Base-by-base conservation (phyloP, 148 eudicot species). In the Spergularia bocconei region DNA sequence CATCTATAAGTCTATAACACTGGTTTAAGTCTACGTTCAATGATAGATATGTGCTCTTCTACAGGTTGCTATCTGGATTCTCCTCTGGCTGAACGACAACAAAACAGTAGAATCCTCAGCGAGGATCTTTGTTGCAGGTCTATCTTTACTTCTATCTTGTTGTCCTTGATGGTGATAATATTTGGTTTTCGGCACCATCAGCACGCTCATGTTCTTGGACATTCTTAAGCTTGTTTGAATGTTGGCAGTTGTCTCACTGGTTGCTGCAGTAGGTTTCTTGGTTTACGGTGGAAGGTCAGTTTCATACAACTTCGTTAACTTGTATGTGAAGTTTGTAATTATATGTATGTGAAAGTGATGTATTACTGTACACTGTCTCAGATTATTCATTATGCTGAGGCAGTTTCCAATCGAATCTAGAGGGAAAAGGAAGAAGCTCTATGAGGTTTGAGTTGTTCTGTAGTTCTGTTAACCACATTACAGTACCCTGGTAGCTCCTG, bases 91-190 rank as follows among this genome's bases (percentile, higher is more conserved):
- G 70, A 77, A 88, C 78, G 91, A 91, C 79, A 91, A 81, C 62
- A 63, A 76, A 66, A 59, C 78, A 13, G 83, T 86, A 66, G 88
- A 90, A 81, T 87, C 81, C 29, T 36, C 89, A 23, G 93, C 92
- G 58, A 86, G 89, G 83, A 82, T 94, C 78, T 94, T 91, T 77
- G 84, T 94, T 66, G 97, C 98, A 82, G 96, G 98, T 94, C 39
- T 13, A 19, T 50, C 70, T 60, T 68, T 19, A 39, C 41, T 50
- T 38, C 50, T 5, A 65, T 65, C 19, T 65, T 16, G 10, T 39
- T n/a, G 21, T 65, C 48, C 29, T 61, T n/a, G 11, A 13, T 69
- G 33, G 60, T 36, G 14, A 15, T 19, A 33, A 55, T 71, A 11
- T 63, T 12, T n/a, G 23, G 38, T 21, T 70, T 50, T 11, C 10